Evolutionary conservation across 768 basidiomycete genomes (phyloP), one percentile per base, ranked within the genome.

Genomic region (Suillus lakei): DNA sequence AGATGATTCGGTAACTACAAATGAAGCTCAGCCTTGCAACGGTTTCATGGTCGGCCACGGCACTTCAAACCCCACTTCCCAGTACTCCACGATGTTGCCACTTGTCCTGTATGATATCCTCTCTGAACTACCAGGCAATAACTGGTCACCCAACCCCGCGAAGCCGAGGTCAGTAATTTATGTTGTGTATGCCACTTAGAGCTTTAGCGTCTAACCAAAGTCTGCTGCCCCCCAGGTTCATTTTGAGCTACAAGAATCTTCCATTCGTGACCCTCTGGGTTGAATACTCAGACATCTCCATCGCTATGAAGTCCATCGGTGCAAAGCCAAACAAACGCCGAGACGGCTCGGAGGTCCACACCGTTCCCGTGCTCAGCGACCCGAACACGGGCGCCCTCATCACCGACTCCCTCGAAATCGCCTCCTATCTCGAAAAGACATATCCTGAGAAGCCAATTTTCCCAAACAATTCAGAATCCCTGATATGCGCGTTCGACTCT

Each of bases 71-170:
- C 39, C 13, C 39, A 39, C 13, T 12, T 39, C 39, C 39, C 39
- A 39, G 13, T 28, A 50, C 13, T 26, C 26, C 15, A 23, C 5
- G n/a, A 75, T 75, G 74, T 48, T 69, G n/a, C 71, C 73, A 0
- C 74, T 81, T 28, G 67, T 72, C 61, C 71, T 82, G 63, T 81
- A 79, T 34, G 81, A 82, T 26, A 75, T 77, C 30, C 74, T 79
- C 18, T 78, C 73, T 48, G 72, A 72, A 5, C 61, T 74, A 9
- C 73, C 77, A 0, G 73, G 70, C 4, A 74, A 73, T 23, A 64
- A n/a, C 3, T 81, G 76, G 76, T 75, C 81, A 1, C 76, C 77
- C 7, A 84, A 82, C 60, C 70, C 77, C 6, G 77, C 73, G 66
- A 84, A 75, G 64, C 70, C 79, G 34, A 80, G 81, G 83, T 78